Conservation (phyloP, 257 asterid species). For the Solanum piurae region DNA sequence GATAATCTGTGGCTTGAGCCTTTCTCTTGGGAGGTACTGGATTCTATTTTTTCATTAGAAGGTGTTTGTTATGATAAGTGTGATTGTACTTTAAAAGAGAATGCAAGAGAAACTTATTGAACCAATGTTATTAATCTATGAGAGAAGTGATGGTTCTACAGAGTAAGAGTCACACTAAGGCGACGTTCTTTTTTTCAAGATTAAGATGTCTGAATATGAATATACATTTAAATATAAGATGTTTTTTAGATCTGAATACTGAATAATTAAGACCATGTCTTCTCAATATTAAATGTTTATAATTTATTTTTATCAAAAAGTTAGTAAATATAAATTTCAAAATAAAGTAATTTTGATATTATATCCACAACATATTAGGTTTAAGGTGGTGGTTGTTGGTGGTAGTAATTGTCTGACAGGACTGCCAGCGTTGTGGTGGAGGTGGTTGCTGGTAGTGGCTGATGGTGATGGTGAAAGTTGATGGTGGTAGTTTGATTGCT, state of each 20-base stretch:
- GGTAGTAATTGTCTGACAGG: background rate
- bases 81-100: background rate
- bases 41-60: constrained; percentile 1
- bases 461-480: background rate
- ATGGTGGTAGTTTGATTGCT: background rate
- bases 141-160: background rate
- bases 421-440: background rate
- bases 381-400: background rate
- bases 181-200: background rate
- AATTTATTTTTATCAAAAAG: background rate
- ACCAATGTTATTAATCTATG: background rate
- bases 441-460: background rate
- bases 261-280: background rate
- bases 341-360: background rate
- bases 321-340: background rate
- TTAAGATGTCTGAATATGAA: background rate
- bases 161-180: background rate
- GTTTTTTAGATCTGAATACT: background rate
- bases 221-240: background rate
- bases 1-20: constrained; percentile 95
- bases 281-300: background rate
- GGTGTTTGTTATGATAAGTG: background rate
- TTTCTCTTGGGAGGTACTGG: constrained; percentile 84
- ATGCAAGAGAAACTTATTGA: background rate
- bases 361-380: background rate